Conservation (phyloP, 345 rosid species). For the Hibiscus mutabilis region DNA sequence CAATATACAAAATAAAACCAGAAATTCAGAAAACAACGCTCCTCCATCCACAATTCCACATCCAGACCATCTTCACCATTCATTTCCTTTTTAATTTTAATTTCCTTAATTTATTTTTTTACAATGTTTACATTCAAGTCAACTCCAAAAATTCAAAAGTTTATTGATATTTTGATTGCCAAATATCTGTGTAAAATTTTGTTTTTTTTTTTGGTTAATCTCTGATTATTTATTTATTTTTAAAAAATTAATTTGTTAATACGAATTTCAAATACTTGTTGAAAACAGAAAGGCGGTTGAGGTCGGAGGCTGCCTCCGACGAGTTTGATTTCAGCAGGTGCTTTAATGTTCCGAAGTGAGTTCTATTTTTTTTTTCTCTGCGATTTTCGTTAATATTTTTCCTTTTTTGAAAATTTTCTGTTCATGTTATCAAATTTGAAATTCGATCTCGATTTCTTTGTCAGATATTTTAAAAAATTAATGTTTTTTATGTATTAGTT, state of each 20-base stretch:
- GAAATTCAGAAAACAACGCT: constrained; percentile 33
- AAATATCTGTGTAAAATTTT: neutral
- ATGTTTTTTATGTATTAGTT: neutral
- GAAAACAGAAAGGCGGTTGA: neutral
- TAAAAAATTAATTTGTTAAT: neutral
- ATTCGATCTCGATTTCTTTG: neutral
- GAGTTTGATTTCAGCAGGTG: constrained; percentile 13
- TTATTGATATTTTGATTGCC: neutral
- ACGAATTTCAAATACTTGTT: neutral
- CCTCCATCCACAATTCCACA: constrained; percentile 22
- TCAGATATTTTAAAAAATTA: neutral
- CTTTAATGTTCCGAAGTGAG: neutral
- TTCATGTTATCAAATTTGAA: neutral
- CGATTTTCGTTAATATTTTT: neutral
- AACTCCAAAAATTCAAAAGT: neutral
- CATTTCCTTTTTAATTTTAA: neutral
- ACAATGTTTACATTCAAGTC: neutral
- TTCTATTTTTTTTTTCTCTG: neutral
- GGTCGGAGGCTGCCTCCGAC: constrained; percentile 19
- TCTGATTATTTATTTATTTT: neutral
- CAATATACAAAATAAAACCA: constrained; percentile 11
- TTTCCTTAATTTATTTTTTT: neutral
- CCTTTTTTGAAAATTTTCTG: neutral
- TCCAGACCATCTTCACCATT: neutral
- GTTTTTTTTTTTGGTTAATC: neutral